Evolutionary conservation across 148 eudicot species (phyloP), one percentile per base, ranked within the genome.

Genomic region (Nepenthes mirabilis): DNA sequence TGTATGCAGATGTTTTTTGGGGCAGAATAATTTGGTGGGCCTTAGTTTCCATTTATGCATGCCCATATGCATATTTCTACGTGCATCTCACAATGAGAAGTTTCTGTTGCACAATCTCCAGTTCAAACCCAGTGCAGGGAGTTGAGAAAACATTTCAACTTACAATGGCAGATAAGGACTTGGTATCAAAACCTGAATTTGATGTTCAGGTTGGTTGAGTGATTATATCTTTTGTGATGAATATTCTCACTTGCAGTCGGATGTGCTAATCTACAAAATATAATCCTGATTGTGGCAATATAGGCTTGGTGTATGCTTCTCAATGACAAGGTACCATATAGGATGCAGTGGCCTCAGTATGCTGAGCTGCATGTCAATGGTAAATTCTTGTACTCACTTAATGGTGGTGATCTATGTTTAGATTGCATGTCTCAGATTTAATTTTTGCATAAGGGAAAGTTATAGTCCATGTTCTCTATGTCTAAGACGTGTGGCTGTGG

Each of bases 281-380:
- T 52, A 5, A 52, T 2, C n/a, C 55, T 12, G 11, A 23, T 14
- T 52, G 6, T 14, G 14, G 14, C 32, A 6, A 12, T 75, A 55
- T 72, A 86, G 94, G 94, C 81, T 55, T 86, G 94, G 94, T 86
- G 94, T 64, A 86, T 86, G 82, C 94, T 86, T 76, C 80, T 86
- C 56, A 81, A 86, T 54, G 94, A 86, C 61, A 79, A 76, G 72
- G 94, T 86, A 67, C 80, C 75, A 45, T 86, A 79, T 57, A 77
- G 94, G 80, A 80, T 86, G 88, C 94, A 86, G 75, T 86, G 94
- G 94, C 94, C 88, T 1, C 86, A 72, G 47, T 79, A 70, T 68
- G 73, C 80, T 54, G 88, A 86, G 56, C 66, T 86, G 63, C 83
- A 81, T 72, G 76, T 86, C 67, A 86, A 86, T 65, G 94, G 94